These are phyloP conservation scores for Colletotrichum cereale DNA, from an alignment of 2,329 filamentous ascomycete genomes.

Conservation along the genomic window DNA sequence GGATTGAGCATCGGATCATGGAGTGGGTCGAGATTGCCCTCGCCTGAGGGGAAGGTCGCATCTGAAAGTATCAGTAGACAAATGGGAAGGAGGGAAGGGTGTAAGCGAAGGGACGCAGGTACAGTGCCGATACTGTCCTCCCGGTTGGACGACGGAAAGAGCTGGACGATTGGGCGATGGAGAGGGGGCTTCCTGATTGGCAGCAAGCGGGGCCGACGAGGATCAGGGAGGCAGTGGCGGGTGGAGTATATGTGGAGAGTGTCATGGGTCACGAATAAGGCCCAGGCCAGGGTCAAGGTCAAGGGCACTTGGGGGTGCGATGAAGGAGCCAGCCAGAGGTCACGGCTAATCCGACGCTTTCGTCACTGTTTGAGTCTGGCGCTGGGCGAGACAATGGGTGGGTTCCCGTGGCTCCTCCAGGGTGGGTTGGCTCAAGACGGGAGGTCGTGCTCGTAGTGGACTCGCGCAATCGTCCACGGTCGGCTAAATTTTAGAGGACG, in stretches of 20 bases:
- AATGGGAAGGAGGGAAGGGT: constrained; percentile 10
- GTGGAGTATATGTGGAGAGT: not conserved
- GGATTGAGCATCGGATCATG: constrained; percentile 28
- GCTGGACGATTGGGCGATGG: not conserved
- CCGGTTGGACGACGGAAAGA: constrained; percentile 8
- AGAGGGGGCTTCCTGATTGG: constrained; percentile 8
- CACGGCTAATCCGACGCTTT: not conserved
- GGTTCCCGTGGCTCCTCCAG: not conserved
- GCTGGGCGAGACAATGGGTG: not conserved
- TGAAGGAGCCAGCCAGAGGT: constrained; percentile 7
- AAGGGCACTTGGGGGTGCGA: constrained; percentile 4
- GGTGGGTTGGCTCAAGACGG: constrained; percentile 5
- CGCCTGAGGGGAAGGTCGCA: constrained; percentile 16
- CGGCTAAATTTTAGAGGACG: constrained; percentile 2
- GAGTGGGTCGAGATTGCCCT: constrained; percentile 23
- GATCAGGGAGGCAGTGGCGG: constrained; percentile 2
- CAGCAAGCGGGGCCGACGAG: constrained; percentile 3
- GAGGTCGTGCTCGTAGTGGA: constrained; percentile 36
- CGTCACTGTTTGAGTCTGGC: not conserved
- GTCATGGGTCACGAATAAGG: not conserved
- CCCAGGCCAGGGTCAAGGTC: not conserved
- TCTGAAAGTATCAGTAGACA: not conserved
- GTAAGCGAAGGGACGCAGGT: constrained; percentile 13
- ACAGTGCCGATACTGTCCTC: constrained; percentile 25
- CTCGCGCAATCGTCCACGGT: constrained; percentile 6